phyloP scores from a whole-genome alignment of 805 yeast genomes.

The Kodamaea lidongshanica region DNA sequence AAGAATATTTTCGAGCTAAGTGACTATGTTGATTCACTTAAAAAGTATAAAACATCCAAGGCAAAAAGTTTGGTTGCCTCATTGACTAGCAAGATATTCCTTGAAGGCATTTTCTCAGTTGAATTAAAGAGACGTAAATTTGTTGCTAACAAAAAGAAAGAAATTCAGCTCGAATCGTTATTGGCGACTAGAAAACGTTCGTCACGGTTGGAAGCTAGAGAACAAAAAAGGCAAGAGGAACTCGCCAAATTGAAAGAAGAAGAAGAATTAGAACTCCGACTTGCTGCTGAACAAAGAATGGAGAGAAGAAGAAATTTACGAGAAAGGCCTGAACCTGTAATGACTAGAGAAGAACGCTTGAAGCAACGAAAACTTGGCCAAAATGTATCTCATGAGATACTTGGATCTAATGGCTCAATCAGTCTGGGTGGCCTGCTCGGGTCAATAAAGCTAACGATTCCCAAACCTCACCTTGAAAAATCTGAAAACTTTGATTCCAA shows the following conservation, averaged over 20 bases:
- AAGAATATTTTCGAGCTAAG: conserved; percentile 28
- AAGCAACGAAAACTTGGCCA: conserved; percentile 26
- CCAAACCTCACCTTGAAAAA: no score
- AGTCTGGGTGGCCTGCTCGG: no score
- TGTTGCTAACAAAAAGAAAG: conserved; percentile 51
- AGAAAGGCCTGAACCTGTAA: no score
- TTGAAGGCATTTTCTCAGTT: conserved; percentile 24
- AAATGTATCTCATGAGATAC: no score
- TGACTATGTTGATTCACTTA: conserved; percentile 13
- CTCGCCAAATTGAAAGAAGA: conserved; percentile 41
- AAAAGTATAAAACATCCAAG: conserved; percentile 24
- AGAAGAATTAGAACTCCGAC: conserved; percentile 39
- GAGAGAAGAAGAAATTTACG: conserved; percentile 34
- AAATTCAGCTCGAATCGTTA: conserved; percentile 55
- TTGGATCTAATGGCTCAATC: no score
- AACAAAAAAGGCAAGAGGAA: conserved; percentile 47
- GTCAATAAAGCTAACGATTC: no score
- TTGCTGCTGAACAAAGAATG: conserved; percentile 38
- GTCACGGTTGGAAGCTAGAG: conserved; percentile 64
- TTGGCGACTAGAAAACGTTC: conserved; percentile 69
- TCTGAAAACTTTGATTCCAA: no score
- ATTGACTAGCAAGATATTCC: conserved; percentile 11
- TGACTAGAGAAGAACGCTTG: conserved; percentile 30
- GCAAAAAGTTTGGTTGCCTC: conserved; percentile 16
- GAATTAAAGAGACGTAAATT: conserved; percentile 52